phyloP scores from a whole-genome alignment of 2,329 filamentous ascomycete genomes.

The Ophiognomonia clavigignenti-juglandacearum region DNA sequence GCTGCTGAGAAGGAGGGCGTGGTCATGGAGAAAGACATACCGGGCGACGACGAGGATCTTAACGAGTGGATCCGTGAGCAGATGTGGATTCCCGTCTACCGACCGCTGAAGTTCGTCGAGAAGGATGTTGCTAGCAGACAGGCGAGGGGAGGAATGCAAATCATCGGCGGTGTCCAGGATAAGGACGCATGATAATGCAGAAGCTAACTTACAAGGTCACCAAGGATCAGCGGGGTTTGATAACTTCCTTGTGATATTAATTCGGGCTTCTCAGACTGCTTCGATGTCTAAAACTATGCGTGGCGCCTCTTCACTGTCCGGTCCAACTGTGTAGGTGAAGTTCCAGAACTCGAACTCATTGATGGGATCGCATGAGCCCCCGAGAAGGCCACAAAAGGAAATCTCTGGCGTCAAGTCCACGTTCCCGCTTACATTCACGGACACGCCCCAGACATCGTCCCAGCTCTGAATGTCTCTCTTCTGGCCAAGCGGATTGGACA shows the following conservation, averaged over 20 bases:
- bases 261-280: background rate
- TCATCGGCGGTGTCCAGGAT: conserved; percentile 34
- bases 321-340: conserved; percentile 37
- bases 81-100: conserved; percentile 74
- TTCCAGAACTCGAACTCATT: conserved; percentile 43
- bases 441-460: conserved; percentile 43
- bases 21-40: conserved; percentile 61
- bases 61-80: conserved; percentile 71
- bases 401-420: conserved; percentile 34
- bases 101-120: conserved; percentile 55
- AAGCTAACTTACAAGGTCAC: too few relatives aligned
- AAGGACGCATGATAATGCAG: too few relatives aligned
- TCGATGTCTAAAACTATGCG: conserved; percentile 15
- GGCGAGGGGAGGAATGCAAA: conserved; percentile 55
- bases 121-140: conserved; percentile 46
- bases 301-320: conserved; percentile 21
- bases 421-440: conserved; percentile 40
- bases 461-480: conserved; percentile 40
- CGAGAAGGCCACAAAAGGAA: conserved; percentile 36
- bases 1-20: conserved; percentile 66
- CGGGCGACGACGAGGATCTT: conserved; percentile 46
- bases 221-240: too few relatives aligned
- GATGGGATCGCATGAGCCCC: conserved; percentile 26
- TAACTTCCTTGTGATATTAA: too few relatives aligned
- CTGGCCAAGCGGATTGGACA: conserved; percentile 32